Evolutionary conservation across 352 stramenopile genomes (phyloP), one percentile per base, ranked within the genome.

Genomic region (Phytophthora niederhauseri): DNA sequence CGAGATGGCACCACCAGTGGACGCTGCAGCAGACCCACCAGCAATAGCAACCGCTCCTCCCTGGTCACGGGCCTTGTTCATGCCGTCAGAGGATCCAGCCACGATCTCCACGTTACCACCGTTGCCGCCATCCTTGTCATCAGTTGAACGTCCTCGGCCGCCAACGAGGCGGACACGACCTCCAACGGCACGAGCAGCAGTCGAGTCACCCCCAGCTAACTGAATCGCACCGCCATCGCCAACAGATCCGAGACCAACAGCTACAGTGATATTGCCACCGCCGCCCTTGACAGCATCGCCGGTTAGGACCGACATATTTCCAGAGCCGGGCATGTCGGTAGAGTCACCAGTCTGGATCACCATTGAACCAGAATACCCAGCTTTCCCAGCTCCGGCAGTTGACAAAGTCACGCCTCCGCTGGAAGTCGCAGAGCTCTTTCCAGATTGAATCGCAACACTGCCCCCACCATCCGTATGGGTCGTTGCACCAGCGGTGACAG

Each of bases 321-420:
- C 87, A 8, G 85, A 91, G 7, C 82, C 80, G 28, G 77, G 77
- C 43, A 61, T 60, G 24, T 69, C 75, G 56, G 71, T 87, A 8
- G 80, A 84, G 19, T 73, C 74, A 63, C 83, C 85, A 15, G 89
- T 97, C 45, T 69, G 72, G 20, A 98, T 66, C 7, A 72, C 57
- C 8, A 98, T 48, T n/a, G 68, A 85, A 6, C 96, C 96, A 55
- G 87, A 95, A 11, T 76, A 88, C 19, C 80, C 81, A 31, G 69
- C 65, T 19, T 78, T 93, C 12, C 91, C 90, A 45, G 80, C 68
- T 51, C 82, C 74, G 43, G 89, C 58, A n/a, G 83, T 90, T 7
- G 53, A 53, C 31, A 93, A 24, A 58, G 57, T 76, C 24, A 88
- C 49, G 12, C 71, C 66, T 20, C 85, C 85, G 61, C 83, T 92